Evolutionary conservation across 495 filamentous ascomycete species (phyloP), one percentile per base, ranked within the genome.

Genomic region (Xylaria telfairii): DNA sequence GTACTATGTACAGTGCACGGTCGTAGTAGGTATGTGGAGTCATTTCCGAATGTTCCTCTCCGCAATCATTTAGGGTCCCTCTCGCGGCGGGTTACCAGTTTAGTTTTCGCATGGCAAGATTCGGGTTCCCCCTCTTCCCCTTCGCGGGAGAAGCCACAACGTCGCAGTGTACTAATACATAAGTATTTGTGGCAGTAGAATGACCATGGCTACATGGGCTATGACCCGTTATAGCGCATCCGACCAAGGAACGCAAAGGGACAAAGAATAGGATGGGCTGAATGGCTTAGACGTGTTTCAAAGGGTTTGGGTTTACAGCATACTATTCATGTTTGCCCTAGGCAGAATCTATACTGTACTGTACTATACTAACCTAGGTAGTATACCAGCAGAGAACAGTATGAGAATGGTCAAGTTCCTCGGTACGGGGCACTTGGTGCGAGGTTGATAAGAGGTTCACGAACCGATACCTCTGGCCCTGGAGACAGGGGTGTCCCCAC

Each of bases 11-110:
- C 42, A 49, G 17, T 30, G 30, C 41, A 24, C n/a, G n/a, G n/a
- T n/a, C n/a, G n/a, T n/a, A 9, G 42, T 65, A n/a, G 32, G 44
- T n/a, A 28, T 54, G 63, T 66, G 64, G 64, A 66, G 65, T 46
- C 37, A 46, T 30, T 44, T 42, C 37, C 30, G 44, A 65, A 51
- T 65, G 26, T 32, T 49, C 28, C n/a, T 51, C 30, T 51, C 39
- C 41, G 30, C 60, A 46, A 63, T 17, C 39, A 63, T 28, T 17
- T 30, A 53, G 6, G 47, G 24, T 44, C 4, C 26, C 32, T 56
- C 65, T 57, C 53, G 46, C 37, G 51, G 65, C 65, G 65, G 65
- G 34, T 57, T 68, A 68, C 65, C 65, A 32, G 30, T 59, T 68
- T 68, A 34, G 65, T 68, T 67, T 49, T 24, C 51, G 34, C 32